Evolutionary conservation across 176 grass and related monocot species (phyloP).

Genomic region (Elaeis guineensis): DNA sequence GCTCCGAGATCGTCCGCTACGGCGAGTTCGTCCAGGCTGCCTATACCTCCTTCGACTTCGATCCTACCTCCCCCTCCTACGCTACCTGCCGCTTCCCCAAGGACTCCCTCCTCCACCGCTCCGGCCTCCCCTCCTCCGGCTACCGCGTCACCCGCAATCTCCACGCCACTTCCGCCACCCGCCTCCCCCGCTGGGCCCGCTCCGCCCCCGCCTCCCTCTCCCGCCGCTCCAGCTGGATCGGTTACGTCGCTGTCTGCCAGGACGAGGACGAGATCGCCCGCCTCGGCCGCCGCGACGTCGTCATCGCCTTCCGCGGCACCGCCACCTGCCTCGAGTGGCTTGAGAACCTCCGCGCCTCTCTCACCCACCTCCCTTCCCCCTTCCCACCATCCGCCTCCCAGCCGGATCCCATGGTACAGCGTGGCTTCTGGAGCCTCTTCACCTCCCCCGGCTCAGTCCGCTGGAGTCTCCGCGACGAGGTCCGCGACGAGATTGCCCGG

Average conservation of each 20-base stretch:
- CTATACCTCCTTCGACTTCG: conserved; percentile 39
- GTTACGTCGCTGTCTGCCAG: conserved; percentile 43
- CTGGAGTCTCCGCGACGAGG: conserved; percentile 30
- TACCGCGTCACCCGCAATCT: conserved; percentile 36
- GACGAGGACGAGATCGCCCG: conserved; percentile 39
- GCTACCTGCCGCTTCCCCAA: conserved; percentile 32
- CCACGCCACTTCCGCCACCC: conserved; percentile 24
- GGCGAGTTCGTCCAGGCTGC: conserved; percentile 38
- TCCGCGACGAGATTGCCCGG: conserved; percentile 27
- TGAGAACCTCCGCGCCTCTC: conserved; percentile 28
- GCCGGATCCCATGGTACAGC: conserved; percentile 25
- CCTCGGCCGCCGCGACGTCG: conserved; percentile 38
- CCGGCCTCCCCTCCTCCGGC: conserved; percentile 20
- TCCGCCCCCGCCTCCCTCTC: conserved; percentile 1
- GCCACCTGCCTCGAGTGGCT: conserved; percentile 37
- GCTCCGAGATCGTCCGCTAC: conserved; percentile 42
- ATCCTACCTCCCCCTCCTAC: conserved; percentile 19
- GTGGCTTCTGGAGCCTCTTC: conserved; percentile 48
- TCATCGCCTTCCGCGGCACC: conserved; percentile 41
- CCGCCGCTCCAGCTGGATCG: conserved; percentile 37
- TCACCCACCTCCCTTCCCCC: conserved; percentile 11
- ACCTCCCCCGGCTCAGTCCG: conserved; percentile 15
- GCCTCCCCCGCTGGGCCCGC: conserved; percentile 13
- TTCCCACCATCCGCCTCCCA: not conserved
- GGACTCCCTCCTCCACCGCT: conserved; percentile 22